Evolutionary conservation across 2,329 filamentous ascomycete species (phyloP), one percentile per base, ranked within the genome.

Genomic region (Fusarium siculi): DNA sequence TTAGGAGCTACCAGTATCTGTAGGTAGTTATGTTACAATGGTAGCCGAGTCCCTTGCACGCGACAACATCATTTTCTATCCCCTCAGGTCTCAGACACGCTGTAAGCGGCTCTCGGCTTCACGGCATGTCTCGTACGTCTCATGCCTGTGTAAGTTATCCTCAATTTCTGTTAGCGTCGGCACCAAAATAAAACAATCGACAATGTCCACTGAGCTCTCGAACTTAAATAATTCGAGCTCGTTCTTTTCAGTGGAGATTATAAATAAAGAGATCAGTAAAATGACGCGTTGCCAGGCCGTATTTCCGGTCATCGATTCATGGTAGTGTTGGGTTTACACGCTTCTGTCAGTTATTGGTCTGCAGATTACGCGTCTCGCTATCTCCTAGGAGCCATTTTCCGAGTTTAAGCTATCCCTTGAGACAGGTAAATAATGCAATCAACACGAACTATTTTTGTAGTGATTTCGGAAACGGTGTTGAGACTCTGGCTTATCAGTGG

Each of bases 341-440:
- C 64, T 40, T 46, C 40, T 53, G 39, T 28, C 37, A 66, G 63
- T 67, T 28, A 25, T n/a, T 54, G 25, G 23, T 34, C 37, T 63
- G 37, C 16, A 32, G 60, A 66, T 70, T 70, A 70, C 66, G 66
- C 59, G 66, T 69, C 66, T 65, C 56, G 56, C 32, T 65, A 57
- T 69, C 59, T 65, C 37, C 53, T 37, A 42, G 42, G 39, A 44
- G 47, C 57, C 58, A 58, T 25, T 42, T 39, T 40, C 28, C n/a
- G 49, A 36, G 34, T 54, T 39, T 15, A 49, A 56, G 46, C 18
- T 47, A 32, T 52, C 57, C 57, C 63, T 57, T 63, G 66, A 69
- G 42, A 68, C 57, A 68, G n/a, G 64, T n/a, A 46, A 50, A 55
- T 34, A 32, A 21, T 43, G 32, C 25, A 56, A 30, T 28, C 36